Percentiles rank a stretch among this genome's conserved stretches.
phyloP scores from a whole-genome alignment of 2,329 filamentous ascomycete genomes.

The Fusarium algeriense region DNA sequence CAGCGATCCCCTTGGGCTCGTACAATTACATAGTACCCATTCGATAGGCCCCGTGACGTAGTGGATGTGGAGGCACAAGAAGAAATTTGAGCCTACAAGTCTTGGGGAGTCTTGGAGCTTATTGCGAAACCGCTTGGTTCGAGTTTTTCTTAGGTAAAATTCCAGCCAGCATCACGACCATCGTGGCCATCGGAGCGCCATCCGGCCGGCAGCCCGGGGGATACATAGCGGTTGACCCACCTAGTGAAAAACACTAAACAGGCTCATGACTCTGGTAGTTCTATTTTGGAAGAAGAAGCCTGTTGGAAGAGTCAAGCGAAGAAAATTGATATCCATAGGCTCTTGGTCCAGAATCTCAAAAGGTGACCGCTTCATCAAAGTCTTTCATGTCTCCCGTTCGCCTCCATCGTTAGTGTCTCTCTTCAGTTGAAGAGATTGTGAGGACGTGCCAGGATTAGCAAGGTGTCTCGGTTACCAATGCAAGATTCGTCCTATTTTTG shows the following conservation, averaged over 20 bases:
- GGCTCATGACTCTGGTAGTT: constrained; percentile 39
- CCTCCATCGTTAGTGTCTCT: neutral
- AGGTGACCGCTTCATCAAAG: neutral
- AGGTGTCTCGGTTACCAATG: constrained; percentile 30
- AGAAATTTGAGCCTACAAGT: constrained; percentile 18
- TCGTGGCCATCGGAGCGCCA: constrained; percentile 28
- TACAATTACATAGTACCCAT: constrained; percentile 14
- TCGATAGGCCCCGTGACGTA: constrained; percentile 35
- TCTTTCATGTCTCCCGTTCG: constrained; percentile 2
- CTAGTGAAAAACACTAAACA: constrained; percentile 29
- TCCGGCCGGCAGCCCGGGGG: constrained; percentile 35
- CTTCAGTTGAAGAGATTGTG: constrained; percentile 24
- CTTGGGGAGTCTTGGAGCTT: constrained; percentile 26
- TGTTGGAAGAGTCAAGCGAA: constrained; percentile 11
- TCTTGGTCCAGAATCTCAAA: constrained; percentile 9
- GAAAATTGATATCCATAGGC: neutral
- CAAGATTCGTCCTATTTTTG: constrained; percentile 32
- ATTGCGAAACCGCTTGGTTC: constrained; percentile 34
- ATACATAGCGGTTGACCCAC: constrained; percentile 6
- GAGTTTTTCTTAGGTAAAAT: constrained; percentile 41
- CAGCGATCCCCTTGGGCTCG: constrained; percentile 37
- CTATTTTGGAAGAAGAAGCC: constrained; percentile 29
- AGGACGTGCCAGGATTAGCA: constrained; percentile 19
- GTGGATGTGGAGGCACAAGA: constrained; percentile 40
- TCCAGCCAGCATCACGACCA: constrained; percentile 23